Conservation (phyloP, 139 green algal species). For the Zygnema cylindricum region DNA sequence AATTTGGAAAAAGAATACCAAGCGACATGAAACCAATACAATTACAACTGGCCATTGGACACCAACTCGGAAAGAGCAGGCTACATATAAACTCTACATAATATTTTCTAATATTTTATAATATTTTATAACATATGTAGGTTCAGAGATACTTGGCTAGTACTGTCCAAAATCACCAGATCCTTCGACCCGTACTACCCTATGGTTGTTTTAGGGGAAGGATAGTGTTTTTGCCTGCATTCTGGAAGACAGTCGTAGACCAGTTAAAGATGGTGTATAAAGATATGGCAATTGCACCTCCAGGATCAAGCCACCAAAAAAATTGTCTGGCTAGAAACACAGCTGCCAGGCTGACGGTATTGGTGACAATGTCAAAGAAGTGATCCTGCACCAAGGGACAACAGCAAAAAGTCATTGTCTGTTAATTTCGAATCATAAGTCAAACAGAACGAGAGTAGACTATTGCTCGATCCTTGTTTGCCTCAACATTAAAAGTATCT, state of each 20-base stretch:
- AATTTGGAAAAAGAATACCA: too few relatives aligned
- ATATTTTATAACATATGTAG: too few relatives aligned
- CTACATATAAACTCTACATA: neutral
- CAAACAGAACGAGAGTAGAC: too few relatives aligned
- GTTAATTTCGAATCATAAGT: too few relatives aligned
- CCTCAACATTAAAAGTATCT: too few relatives aligned
- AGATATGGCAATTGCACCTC: constrained; percentile 65
- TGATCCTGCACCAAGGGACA: constrained; percentile 64
- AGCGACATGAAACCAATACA: too few relatives aligned
- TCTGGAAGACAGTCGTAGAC: constrained; percentile 61
- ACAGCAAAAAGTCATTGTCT: too few relatives aligned
- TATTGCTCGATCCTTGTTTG: too few relatives aligned
- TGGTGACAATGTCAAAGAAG: constrained; percentile 72
- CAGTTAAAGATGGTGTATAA: constrained; percentile 67
- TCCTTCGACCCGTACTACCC: too few relatives aligned
- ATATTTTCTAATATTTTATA: too few relatives aligned
- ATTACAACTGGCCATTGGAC: neutral
- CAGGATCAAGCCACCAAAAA: constrained; percentile 64
- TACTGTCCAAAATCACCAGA: too few relatives aligned
- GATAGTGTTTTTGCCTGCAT: constrained; percentile 52
- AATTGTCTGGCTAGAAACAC: constrained; percentile 61
- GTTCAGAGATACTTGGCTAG: neutral
- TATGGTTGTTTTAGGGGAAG: neutral
- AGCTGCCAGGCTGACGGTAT: constrained; percentile 60
- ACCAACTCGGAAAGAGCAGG: neutral